A percentile compares a stretch with the other conserved stretches of the same genome.
Evolutionary conservation across 2,329 filamentous ascomycete species (phyloP).

Genomic region (Fusarium stilboides): DNA sequence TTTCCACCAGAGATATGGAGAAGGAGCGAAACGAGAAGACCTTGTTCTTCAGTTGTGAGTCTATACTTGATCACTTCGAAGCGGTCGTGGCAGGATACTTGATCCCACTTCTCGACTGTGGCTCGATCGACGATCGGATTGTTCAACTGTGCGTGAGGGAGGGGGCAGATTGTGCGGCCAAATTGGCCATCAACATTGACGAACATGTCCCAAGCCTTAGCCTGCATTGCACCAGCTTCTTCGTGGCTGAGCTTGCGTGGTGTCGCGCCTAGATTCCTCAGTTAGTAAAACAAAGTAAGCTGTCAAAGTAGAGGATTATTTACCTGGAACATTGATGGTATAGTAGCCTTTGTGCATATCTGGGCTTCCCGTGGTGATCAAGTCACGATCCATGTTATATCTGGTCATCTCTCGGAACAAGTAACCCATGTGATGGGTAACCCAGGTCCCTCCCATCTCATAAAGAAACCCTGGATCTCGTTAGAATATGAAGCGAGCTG

Average conservation of each 20-base stretch:
- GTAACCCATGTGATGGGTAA: slow-evolving; percentile 57
- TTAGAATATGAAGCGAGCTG: neutral
- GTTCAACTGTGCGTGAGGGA: slow-evolving; percentile 41
- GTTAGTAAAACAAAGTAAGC: neutral
- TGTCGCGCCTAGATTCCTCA: slow-evolving; percentile 24
- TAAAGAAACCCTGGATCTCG: slow-evolving; percentile 51
- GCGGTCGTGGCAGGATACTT: slow-evolving; percentile 49
- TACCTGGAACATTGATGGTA: slow-evolving; percentile 37
- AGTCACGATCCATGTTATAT: slow-evolving; percentile 55
- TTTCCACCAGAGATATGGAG: slow-evolving; percentile 48
- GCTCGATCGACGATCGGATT: slow-evolving; percentile 19
- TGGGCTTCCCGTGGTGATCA: slow-evolving; percentile 32
- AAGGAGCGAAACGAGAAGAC: slow-evolving; percentile 45
- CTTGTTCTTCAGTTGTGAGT: slow-evolving; percentile 50
- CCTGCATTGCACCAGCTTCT: slow-evolving; percentile 47
- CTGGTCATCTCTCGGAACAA: slow-evolving; percentile 60
- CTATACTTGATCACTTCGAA: slow-evolving; percentile 51
- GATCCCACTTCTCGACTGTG: slow-evolving; percentile 42
- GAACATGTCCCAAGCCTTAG: slow-evolving; percentile 46
- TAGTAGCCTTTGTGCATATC: slow-evolving; percentile 32
- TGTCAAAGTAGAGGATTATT: neutral
- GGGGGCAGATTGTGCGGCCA: slow-evolving; percentile 47
- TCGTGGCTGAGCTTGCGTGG: slow-evolving; percentile 45
- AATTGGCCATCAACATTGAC: slow-evolving; percentile 50
- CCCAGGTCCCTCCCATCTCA: slow-evolving; percentile 62